Conservation (phyloP, 768 basidiomycete species). For the Boletus rufocinnamomeus region DNA sequence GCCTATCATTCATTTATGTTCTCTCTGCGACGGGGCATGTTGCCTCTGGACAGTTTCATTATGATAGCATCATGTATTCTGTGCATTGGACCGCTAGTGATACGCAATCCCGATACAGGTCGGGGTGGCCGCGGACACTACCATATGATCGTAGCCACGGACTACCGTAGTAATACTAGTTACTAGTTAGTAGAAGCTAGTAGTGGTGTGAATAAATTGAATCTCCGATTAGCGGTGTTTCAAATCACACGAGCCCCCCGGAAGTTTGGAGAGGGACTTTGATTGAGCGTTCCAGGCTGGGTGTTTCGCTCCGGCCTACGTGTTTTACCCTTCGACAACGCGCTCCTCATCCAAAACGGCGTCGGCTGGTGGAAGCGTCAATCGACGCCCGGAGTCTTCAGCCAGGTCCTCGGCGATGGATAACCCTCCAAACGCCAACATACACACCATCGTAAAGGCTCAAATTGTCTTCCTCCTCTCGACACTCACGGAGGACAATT, state of each 20-base stretch:
- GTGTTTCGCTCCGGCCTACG: constrained; percentile 34
- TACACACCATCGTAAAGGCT: constrained; percentile 91
- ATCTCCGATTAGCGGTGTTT: constrained; percentile 27
- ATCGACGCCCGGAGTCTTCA: constrained; percentile 73
- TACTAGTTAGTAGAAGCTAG: too few species aligned
- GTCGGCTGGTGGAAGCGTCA: constrained; percentile 66
- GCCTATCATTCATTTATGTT: background rate
- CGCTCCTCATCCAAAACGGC: constrained; percentile 54
- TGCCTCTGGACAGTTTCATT: constrained; percentile 4
- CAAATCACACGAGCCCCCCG: constrained; percentile 10
- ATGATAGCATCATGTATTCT: background rate
- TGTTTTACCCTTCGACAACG: constrained; percentile 37
- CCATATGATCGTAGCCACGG: background rate
- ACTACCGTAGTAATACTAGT: background rate
- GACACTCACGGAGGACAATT: constrained; percentile 96
- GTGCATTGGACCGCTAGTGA: background rate
- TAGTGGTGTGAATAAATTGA: constrained; percentile 1
- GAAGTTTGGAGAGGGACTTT: constrained; percentile 20
- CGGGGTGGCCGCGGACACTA: background rate
- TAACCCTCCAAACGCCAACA: constrained; percentile 80
- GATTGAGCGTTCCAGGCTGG: constrained; percentile 34
- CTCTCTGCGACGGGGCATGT: background rate
- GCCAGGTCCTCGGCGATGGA: constrained; percentile 84
- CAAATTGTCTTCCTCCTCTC: constrained; percentile 98
- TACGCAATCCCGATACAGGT: background rate